Percentiles rank a stretch among this genome's conserved stretches.
phyloP scores from a whole-genome alignment of 371 early-diverging fungal genomes.

The Mortierella sp. region DNA sequence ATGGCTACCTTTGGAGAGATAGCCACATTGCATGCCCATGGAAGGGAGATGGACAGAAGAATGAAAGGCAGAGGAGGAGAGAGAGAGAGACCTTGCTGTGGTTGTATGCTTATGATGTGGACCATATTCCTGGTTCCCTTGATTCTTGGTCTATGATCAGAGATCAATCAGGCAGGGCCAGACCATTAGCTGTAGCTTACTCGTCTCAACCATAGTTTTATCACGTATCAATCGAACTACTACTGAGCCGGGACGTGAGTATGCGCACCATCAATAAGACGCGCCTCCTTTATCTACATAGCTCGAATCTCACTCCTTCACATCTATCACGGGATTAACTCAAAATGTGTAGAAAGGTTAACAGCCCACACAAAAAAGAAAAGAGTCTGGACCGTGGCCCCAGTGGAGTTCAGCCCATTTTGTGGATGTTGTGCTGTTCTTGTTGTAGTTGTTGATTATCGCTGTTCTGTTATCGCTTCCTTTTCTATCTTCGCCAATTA shows the following conservation, averaged over 20 bases:
- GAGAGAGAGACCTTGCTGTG: neutral
- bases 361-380: neutral
- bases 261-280: neutral
- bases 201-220: neutral
- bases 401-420: neutral
- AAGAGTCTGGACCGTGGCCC: conserved; percentile 7
- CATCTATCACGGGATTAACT: neutral
- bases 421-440: neutral
- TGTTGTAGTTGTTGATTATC: neutral
- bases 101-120: neutral
- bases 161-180: neutral
- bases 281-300: neutral
- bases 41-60: neutral
- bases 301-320: neutral
- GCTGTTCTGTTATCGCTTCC: neutral
- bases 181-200: neutral
- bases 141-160: neutral
- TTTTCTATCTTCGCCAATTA: neutral
- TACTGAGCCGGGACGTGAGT: neutral
- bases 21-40: too few relatives aligned
- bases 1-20: too few relatives aligned
- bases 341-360: neutral
- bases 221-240: neutral
- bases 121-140: neutral
- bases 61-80: neutral